Evolutionary conservation across 2,329 filamentous ascomycete genomes (phyloP).

Genomic region (Phoma sp.): DNA sequence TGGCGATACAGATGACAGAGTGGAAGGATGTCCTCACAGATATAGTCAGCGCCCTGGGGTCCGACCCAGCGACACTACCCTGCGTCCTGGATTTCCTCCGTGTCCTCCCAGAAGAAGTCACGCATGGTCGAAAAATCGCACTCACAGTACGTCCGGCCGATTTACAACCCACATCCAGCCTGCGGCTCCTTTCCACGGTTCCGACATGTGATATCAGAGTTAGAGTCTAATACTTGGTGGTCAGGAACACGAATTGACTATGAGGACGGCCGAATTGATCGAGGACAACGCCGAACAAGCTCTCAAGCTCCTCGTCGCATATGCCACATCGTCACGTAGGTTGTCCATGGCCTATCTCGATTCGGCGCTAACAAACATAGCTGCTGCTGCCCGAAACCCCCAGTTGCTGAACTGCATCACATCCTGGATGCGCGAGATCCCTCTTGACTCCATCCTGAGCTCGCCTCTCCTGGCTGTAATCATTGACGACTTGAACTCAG

Average conservation of each 20-base stretch:
- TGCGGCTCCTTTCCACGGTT: slow-evolving; percentile 45
- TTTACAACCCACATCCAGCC: slow-evolving; percentile 44
- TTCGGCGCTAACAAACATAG: slow-evolving; percentile 43
- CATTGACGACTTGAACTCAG: slow-evolving; percentile 75
- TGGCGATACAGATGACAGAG: slow-evolving; percentile 93
- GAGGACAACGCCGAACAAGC: slow-evolving; percentile 90
- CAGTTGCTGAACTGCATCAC: slow-evolving; percentile 94
- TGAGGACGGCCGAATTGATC: slow-evolving; percentile 86
- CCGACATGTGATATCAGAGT: slow-evolving; percentile 45
- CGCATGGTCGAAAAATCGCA: slow-evolving; percentile 98
- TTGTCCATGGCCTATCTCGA: slow-evolving; percentile 17
- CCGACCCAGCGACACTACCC: slow-evolving; percentile 77
- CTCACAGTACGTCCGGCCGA: slow-evolving; percentile 87
- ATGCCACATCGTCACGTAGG: slow-evolving; percentile 88
- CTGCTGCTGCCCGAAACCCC: slow-evolving; percentile 80
- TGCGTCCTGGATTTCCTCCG: slow-evolving; percentile 95
- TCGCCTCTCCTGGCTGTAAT: slow-evolving; percentile 84
- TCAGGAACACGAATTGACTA: slow-evolving; percentile 91
- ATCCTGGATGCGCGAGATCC: slow-evolving; percentile 94
- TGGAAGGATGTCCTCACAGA: slow-evolving; percentile 92
- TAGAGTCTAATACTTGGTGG: slow-evolving; percentile 50
- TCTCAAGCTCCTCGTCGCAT: slow-evolving; percentile 84
- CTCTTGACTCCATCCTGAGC: slow-evolving; percentile 79
- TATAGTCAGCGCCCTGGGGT: slow-evolving; percentile 79
- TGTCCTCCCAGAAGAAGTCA: slow-evolving; percentile 97